Evolutionary conservation across 768 basidiomycete genomes (phyloP).

Genomic region (Guyanaporus albipodus): DNA sequence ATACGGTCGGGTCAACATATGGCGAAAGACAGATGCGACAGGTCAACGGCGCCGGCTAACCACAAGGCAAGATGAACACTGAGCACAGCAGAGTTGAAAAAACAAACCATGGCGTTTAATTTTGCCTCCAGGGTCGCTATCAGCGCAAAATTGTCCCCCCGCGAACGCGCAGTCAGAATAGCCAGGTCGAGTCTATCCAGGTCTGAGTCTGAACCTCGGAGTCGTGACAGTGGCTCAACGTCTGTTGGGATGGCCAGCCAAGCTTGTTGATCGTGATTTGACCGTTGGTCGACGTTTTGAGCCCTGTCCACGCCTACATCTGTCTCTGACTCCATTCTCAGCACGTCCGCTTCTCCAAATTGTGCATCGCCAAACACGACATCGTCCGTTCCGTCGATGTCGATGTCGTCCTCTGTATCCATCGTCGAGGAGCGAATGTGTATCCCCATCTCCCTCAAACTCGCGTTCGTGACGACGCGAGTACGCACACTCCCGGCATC

Average conservation of each 20-base stretch:
- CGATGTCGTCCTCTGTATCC: conserved; percentile 77
- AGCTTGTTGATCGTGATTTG: conserved; percentile 32
- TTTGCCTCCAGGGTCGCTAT: conserved; percentile 59
- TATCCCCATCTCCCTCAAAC: conserved; percentile 62
- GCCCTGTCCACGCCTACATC: conserved; percentile 12
- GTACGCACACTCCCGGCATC: conserved; percentile 45
- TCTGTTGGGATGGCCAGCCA: conserved; percentile 20
- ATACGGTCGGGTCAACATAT: conserved; percentile 73
- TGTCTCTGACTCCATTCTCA: conserved; percentile 33
- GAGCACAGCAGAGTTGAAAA: conserved; percentile 28
- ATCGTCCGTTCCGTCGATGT: conserved; percentile 75
- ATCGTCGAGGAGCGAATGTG: conserved; percentile 51
- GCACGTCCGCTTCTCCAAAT: conserved; percentile 71
- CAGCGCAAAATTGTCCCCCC: conserved; percentile 45
- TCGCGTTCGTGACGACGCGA: conserved; percentile 35
- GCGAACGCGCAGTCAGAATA: conserved; percentile 46
- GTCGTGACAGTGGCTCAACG: not conserved
- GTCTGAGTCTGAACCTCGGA: conserved; percentile 28
- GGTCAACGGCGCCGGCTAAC: conserved; percentile 26
- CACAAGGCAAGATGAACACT: conserved; percentile 23
- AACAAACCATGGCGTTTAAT: conserved; percentile 51
- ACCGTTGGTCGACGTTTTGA: conserved; percentile 6
- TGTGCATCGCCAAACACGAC: conserved; percentile 64
- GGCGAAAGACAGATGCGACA: conserved; percentile 82
- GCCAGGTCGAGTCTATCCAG: conserved; percentile 45